Base-by-base conservation (phyloP, 495 filamentous ascomycete species). In the Podospora sp. region DNA sequence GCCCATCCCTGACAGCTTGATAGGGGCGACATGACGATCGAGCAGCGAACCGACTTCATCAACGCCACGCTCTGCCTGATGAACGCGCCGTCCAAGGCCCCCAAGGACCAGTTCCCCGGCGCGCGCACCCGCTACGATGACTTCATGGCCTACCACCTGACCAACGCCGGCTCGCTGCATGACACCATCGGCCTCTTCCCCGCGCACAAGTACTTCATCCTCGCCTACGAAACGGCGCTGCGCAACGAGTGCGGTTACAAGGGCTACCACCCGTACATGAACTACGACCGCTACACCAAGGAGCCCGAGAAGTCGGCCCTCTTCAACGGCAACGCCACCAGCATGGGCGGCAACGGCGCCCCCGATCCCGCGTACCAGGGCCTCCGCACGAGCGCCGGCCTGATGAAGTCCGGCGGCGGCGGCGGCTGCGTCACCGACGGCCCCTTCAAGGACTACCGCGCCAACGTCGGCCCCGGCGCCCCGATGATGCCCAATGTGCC, bases 201-300 rank as follows among this genome's bases (percentile, higher is more conserved):
- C 27, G 61, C 61, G 25, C 84, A 91, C 74, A 82, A 88, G 35
- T 88, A 89, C 74, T 91, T 85, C 72, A 79, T 85, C 68, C 85
- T 77, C 69, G 75, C 80, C 22, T 90, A 85, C 71, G 89, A 91
- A 76, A 79, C 85, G 70, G 86, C 88, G 1, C 79, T 91, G 5
- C 81, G 85, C n/a, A 79, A 86, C 14, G 88, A 92, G 71, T 91
- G 89, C 73, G 86, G 86, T 24, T 91, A 89, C 61, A 71, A 65
- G 35, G 69, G 61, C 27, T 63, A 63, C 61, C 61, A 63, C 16
- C 61, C 61, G 46, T 77, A 77, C 60, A 74, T 74, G 76, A 79
- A 79, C 35, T 78, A 77, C 64, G 77, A 78, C 49, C 74, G 76
- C 29, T 79, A 78, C 58, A 65, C 77, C 14, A 63, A 76, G 27